Percentiles rank a stretch among this genome's conserved stretches.
Conservation (phyloP, 2,329 filamentous ascomycete genomes). For the Hypoxylon sp. region DNA sequence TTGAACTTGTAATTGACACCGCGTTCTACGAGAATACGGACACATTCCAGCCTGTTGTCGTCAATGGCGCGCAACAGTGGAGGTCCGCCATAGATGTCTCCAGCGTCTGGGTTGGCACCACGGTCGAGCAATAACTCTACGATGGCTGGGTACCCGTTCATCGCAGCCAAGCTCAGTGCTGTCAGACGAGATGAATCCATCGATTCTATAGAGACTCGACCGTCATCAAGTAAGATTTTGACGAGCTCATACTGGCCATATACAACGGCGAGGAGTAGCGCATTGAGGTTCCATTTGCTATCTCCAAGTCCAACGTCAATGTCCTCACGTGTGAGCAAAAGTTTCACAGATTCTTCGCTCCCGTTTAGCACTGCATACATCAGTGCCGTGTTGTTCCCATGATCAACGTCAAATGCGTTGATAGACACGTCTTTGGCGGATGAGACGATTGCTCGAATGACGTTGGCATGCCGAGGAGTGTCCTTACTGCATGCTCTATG, state of each 20-base stretch:
- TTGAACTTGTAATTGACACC: conserved; percentile 3
- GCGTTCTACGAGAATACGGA: background rate
- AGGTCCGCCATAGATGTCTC: background rate
- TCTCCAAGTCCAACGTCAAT: conserved; percentile 5
- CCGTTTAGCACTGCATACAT: conserved; percentile 1
- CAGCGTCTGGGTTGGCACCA: background rate
- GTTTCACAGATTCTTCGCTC: conserved; percentile 12
- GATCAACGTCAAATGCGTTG: conserved; percentile 1
- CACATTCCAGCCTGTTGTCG: conserved; percentile 1
- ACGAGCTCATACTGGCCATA: background rate
- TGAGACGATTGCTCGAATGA: background rate
- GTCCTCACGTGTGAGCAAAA: conserved; percentile 15
- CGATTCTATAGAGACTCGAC: conserved; percentile 4
- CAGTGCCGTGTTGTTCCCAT: background rate
- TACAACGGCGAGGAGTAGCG: background rate
- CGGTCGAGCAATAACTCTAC: conserved; percentile 5
- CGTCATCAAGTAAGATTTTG: background rate
- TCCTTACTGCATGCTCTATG: background rate
- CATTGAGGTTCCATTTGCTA: background rate
- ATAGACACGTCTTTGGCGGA: conserved; percentile 1
- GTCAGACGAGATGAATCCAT: conserved; percentile 1
- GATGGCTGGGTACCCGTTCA: background rate
- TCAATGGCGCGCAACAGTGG: background rate
- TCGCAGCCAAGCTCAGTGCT: background rate
- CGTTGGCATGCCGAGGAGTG: background rate